Percentiles rank a stretch among this genome's conserved stretches.
Conservation (phyloP, 2,329 filamentous ascomycete species). For the Pyricularia grisea region DNA sequence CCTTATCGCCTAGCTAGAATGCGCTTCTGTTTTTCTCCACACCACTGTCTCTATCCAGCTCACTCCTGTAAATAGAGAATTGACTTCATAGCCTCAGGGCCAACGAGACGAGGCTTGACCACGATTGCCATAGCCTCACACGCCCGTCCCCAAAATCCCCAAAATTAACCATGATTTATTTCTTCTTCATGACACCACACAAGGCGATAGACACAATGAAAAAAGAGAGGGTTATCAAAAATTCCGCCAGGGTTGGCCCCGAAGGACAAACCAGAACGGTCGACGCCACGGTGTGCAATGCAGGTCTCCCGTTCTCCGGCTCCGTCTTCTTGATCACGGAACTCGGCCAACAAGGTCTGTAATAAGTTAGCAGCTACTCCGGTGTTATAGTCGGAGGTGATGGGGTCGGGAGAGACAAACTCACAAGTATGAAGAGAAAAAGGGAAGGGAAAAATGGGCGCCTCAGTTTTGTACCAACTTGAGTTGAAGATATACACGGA, state of each 20-base stretch:
- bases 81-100: too few relatives aligned
- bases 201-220: conserved; percentile 32
- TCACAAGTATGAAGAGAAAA: conserved; percentile 20
- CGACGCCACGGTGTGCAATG: conserved; percentile 44
- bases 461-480: not conserved
- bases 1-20: too few relatives aligned
- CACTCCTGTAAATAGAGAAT: too few relatives aligned
- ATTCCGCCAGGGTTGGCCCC: conserved; percentile 39
- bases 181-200: conserved; percentile 34
- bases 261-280: conserved; percentile 39
- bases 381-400: not conserved
- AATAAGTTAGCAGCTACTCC: not conserved
- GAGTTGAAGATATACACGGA: not conserved
- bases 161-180: conserved; percentile 31
- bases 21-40: too few relatives aligned
- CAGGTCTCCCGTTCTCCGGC: conserved; percentile 33
- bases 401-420: not conserved
- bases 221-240: conserved; percentile 31
- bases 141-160: conserved; percentile 31
- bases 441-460: not conserved
- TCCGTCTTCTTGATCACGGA: conserved; percentile 32
- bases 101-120: too few relatives aligned
- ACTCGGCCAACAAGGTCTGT: conserved; percentile 30
- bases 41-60: too few relatives aligned
- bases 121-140: not conserved